Base-by-base conservation (phyloP, 2,329 filamentous ascomycete genomes). In the Sarocladium oryzae region DNA sequence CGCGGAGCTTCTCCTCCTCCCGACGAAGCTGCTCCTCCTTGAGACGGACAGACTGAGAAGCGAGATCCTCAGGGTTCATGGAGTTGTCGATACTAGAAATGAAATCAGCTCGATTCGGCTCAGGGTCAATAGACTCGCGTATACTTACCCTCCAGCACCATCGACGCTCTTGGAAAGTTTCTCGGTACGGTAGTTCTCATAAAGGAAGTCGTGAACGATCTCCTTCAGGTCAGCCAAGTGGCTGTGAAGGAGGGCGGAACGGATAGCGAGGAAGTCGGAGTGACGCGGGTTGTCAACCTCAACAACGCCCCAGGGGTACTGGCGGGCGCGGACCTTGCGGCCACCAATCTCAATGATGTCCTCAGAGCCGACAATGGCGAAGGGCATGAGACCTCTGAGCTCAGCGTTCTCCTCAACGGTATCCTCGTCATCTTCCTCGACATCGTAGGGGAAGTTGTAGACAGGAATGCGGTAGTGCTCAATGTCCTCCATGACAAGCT, bases 111-210 rank as follows among this genome's bases (percentile, higher is more conserved):
- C 13, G 28, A 13, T 30, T 30, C 28, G 21, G 15, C 26, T 40
- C 6, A 23, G n/a, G 32, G 9, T 11, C 7, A 16, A 21, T 24
- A 28, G 11, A 30, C 4, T 4, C 16, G n/a, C 3, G 45, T 41
- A 38, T 49, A 52, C 90, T 62, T 88, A 96, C 90, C 84, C 83
- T 81, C 84, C 82, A 72, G 88, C 88, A 69, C 89, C 89, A 67
- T 96, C 91, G 61, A 99, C 93, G 69, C 90, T 96, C 89, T 97
- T 99, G 78, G 89, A 95, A 63, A 99, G 88, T 79, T 97, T 97
- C 88, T 99, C 93, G 66, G 93, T 99, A 89, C 93, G 90, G 82
- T 99, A 99, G 77, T 99, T 99, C 72, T 99, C 93, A 76, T 99
- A 99, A 58, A 99, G 78, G 85, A 99, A 99, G 73, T 99, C 93